A percentile compares a stretch with the other conserved stretches of the same genome.
phyloP scores from a whole-genome alignment of 1,139 yeast species.

The Saccharomyces hybrid region DNA sequence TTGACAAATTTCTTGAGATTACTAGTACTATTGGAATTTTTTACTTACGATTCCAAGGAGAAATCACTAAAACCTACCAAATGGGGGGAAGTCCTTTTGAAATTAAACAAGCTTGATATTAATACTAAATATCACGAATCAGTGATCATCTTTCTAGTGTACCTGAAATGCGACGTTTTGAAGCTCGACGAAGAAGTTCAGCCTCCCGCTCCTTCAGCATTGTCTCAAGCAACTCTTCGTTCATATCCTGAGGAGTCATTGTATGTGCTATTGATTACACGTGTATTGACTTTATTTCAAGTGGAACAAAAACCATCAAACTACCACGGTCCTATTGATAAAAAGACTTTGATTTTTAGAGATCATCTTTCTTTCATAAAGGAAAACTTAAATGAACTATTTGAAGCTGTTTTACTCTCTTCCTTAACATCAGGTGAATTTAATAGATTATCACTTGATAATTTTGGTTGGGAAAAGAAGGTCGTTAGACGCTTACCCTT shows the following conservation, averaged over 20 bases:
- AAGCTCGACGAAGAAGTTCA: constrained; percentile 33
- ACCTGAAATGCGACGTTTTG: constrained; percentile 37
- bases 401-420: constrained; percentile 49
- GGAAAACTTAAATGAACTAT: constrained; percentile 44
- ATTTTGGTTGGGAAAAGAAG: constrained; percentile 47
- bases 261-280: constrained; percentile 45
- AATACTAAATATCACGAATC: constrained; percentile 32
- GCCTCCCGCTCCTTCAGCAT: constrained; percentile 26
- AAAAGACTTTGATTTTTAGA: constrained; percentile 56
- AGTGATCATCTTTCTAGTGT: constrained; percentile 41
- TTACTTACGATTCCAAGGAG: constrained; percentile 36
- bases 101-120: constrained; percentile 30
- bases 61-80: constrained; percentile 39
- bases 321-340: constrained; percentile 64
- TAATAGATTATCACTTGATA: constrained; percentile 33
- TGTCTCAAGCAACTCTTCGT: constrained; percentile 30
- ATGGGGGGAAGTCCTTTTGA: constrained; percentile 50
- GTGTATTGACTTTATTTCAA: constrained; percentile 51
- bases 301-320: constrained; percentile 50
- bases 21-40: constrained; percentile 48
- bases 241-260: constrained; percentile 31
- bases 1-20: constrained; percentile 55
- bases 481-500: constrained; percentile 59
- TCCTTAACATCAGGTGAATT: constrained; percentile 48
- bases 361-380: constrained; percentile 54